These are phyloP conservation scores for Globisporangium abappressorium DNA, from an alignment of 352 stramenopile genomes.

Conservation along the genomic window DNA sequence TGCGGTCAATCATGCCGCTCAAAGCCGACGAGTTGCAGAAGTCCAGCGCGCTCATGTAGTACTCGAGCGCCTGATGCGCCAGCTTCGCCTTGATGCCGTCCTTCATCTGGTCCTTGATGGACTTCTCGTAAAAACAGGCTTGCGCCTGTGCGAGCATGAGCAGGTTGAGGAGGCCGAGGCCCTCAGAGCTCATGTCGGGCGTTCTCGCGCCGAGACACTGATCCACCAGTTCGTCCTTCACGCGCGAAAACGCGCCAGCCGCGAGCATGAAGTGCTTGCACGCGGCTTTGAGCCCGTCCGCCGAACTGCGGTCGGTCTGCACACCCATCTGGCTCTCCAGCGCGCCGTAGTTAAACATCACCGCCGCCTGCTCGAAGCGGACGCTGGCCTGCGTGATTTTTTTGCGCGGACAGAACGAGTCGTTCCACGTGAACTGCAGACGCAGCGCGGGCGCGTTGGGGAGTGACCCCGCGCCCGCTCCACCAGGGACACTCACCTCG, in stretches of 20 bases:
- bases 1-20: conserved; percentile 49
- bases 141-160: conserved; percentile 86
- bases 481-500: conserved; percentile 21
- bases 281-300: conserved; percentile 77
- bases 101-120: conserved; percentile 87
- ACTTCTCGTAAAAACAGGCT: conserved; percentile 92
- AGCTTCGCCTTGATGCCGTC: conserved; percentile 82
- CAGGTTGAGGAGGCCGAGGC: conserved; percentile 60
- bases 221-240: conserved; percentile 54
- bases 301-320: conserved; percentile 66
- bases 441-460: conserved; percentile 22
- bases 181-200: conserved; percentile 62
- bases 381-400: conserved; percentile 66
- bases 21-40: conserved; percentile 54
- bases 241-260: conserved; percentile 63
- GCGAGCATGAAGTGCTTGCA: conserved; percentile 86
- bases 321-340: conserved; percentile 82
- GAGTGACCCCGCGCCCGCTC: neutral
- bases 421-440: conserved; percentile 88
- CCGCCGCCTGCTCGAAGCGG: conserved; percentile 69
- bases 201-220: conserved; percentile 39
- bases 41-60: conserved; percentile 55
- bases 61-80: conserved; percentile 71
- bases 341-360: conserved; percentile 88
- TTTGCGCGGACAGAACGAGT: conserved; percentile 89